phyloP scores from a whole-genome alignment of 352 stramenopile genomes.

The Phytophthora palmivora region DNA sequence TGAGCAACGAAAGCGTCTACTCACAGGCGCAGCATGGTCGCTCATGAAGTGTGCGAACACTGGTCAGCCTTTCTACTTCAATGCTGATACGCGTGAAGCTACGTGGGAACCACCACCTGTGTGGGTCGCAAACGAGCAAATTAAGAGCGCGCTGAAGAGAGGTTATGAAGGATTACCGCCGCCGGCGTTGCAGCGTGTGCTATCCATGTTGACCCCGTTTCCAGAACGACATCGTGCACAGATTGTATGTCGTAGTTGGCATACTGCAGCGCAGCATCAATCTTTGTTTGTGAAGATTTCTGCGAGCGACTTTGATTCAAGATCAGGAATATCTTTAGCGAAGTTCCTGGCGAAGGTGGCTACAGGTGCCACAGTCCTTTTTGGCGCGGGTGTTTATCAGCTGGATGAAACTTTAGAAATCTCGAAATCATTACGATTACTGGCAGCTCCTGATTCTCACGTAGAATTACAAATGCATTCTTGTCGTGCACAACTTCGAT shows the following conservation, averaged over 20 bases:
- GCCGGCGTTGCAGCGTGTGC: conserved; percentile 79
- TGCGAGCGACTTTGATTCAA: conserved; percentile 50
- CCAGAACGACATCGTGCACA: conserved; percentile 57
- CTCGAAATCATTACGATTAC: conserved; percentile 48
- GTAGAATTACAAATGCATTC: conserved; percentile 78
- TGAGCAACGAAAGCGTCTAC: conserved; percentile 54
- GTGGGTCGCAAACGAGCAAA: conserved; percentile 88
- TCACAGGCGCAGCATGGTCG: conserved; percentile 70
- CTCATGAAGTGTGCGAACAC: conserved; percentile 70
- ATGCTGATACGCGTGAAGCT: conserved; percentile 93
- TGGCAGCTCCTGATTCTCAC: conserved; percentile 61
- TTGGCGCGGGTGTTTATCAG: conserved; percentile 70
- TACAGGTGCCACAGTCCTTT: conserved; percentile 65
- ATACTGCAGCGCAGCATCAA: conserved; percentile 44
- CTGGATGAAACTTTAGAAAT: conserved; percentile 61
- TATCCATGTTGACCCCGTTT: conserved; percentile 85
- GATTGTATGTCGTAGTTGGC: conserved; percentile 68
- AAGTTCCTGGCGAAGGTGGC: conserved; percentile 36
- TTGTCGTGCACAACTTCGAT: conserved; percentile 52
- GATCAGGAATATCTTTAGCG: conserved; percentile 27
- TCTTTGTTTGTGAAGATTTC: conserved; percentile 60
- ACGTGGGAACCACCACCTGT: conserved; percentile 93
- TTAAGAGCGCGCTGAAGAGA: conserved; percentile 63
- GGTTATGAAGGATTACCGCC: conserved; percentile 85
- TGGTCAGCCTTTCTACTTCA: conserved; percentile 93